These are phyloP conservation scores for Entomortierella chlamydospora DNA, from an alignment of 192 early-diverging fungal species.

Conservation along the genomic window DNA sequence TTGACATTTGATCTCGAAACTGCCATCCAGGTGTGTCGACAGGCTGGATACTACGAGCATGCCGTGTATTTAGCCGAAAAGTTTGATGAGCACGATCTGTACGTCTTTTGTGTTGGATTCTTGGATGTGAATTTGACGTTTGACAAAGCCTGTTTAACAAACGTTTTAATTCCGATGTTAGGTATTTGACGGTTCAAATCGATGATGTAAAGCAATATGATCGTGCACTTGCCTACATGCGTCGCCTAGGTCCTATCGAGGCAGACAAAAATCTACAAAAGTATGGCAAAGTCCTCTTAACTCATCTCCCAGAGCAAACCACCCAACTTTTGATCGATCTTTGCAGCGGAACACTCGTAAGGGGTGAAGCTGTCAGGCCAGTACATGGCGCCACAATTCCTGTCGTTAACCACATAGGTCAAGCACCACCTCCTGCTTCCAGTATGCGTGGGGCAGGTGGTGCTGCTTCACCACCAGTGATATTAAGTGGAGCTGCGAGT, in stretches of 20 bases:
- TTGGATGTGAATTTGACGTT: neutral
- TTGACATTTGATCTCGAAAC: slow-evolving; percentile 94
- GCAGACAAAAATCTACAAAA: slow-evolving; percentile 68
- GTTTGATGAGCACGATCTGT: slow-evolving; percentile 83
- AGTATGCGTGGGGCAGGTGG: slow-evolving; percentile 22
- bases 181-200: slow-evolving; percentile 89
- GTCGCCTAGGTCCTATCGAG: slow-evolving; percentile 62
- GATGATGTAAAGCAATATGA: slow-evolving; percentile 88
- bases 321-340: slow-evolving; percentile 67
- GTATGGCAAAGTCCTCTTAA: slow-evolving; percentile 67
- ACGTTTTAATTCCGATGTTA: slow-evolving; percentile 11
- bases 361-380: slow-evolving; percentile 3
- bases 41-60: slow-evolving; percentile 90
- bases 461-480: slow-evolving; percentile 8
- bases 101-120: slow-evolving; percentile 16
- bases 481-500: slow-evolving; percentile 12
- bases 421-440: slow-evolving; percentile 26
- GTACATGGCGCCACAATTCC: slow-evolving; percentile 24
- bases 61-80: slow-evolving; percentile 91
- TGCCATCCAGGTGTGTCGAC: slow-evolving; percentile 92
- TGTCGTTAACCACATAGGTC: slow-evolving; percentile 1
- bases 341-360: slow-evolving; percentile 59
- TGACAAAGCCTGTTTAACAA: neutral
- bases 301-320: slow-evolving; percentile 64
- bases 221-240: slow-evolving; percentile 82